Base-by-base conservation (phyloP, 2,329 filamentous ascomycete genomes). In the Moelleriella libera region DNA sequence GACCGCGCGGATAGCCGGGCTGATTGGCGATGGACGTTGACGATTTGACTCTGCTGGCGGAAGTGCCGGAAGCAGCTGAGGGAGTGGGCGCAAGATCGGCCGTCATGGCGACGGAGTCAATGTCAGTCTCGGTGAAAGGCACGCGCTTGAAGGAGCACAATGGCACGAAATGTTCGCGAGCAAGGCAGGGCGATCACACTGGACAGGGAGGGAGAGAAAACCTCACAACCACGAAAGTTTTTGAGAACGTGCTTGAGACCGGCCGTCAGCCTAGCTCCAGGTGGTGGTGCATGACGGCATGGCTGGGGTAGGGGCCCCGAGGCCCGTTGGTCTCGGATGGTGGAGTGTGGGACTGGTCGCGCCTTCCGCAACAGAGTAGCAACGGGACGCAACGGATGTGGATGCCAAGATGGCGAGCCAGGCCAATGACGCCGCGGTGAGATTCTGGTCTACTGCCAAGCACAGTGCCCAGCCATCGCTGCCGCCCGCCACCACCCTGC, bases 1-100 rank as follows among this genome's bases (percentile, higher is more conserved):
- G 88, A n/a, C 87, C 88, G 45, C 76, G 68, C 2, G 85, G 85
- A 63, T 84, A 89, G 52, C 71, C 73, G 54, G 69, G 59, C 42
- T 70, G 68, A 49, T 55, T 55, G 43, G 54, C 48, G 7, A 58
- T 57, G 6, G 58, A 60, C 14, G 57, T 52, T 6, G 61, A 55
- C 2, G 61, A 61, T 44, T 54, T 56, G 48, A 62, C 56, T 47
- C 55, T 57, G 32, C 59, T 53, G 29, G 32, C 44, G 11, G 49
- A 46, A 28, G 11, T 39, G 34, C 54, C 54, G 48, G 55, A 53
- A 45, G 54, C 55, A 47, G 52, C 43, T 32, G 50, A 51, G 40
- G 48, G 43, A 9, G 48, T 44, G 44, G 57, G 52, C 8, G 53
- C 51, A 42, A 48, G 37, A n/a, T 55, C 51, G 50, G 59, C 50